Conservation (phyloP, 163 green algal genomes). For the Scenedesmus sp. region DNA sequence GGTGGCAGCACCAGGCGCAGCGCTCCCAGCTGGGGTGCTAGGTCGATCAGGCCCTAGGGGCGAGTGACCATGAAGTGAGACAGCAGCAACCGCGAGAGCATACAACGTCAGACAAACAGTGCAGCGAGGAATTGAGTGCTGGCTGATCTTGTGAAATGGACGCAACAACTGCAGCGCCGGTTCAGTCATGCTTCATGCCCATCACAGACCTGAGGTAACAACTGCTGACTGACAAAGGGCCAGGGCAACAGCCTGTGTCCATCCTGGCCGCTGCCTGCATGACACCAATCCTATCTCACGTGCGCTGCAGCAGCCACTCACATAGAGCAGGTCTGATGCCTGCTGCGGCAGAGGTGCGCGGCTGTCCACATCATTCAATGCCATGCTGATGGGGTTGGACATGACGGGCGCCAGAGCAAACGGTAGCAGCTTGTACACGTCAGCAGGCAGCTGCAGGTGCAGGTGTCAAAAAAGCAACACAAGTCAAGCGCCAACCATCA, state of each 20-base stretch:
- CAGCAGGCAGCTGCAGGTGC: constrained; percentile 57
- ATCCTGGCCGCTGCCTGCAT: not conserved
- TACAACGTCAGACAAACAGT: not conserved
- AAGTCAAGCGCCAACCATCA: not conserved
- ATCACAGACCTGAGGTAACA: not conserved
- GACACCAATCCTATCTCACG: not conserved
- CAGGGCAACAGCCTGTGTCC: not conserved
- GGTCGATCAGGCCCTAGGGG: constrained; percentile 70
- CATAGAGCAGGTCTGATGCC: constrained; percentile 57
- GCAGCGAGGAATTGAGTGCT: not conserved
- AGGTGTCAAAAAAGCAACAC: not conserved
- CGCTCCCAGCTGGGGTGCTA: constrained; percentile 78
- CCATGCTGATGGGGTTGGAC: constrained; percentile 87
- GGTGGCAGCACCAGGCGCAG: constrained; percentile 85
- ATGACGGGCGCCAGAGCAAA: constrained; percentile 88
- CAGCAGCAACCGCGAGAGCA: not conserved
- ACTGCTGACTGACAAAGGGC: too few species aligned
- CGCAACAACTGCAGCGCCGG: not conserved
- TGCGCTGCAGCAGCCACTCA: constrained; percentile 33
- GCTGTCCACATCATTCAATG: constrained; percentile 43
- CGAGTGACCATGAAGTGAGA: not conserved
- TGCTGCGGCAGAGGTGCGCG: constrained; percentile 48
- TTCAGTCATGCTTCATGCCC: not conserved
- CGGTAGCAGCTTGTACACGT: constrained; percentile 86
- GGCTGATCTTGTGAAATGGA: not conserved